A percentile compares a stretch with the other conserved stretches of the same genome.
Conservation (phyloP, 768 basidiomycete genomes). For the Lanmaoa pseudosensibilis region DNA sequence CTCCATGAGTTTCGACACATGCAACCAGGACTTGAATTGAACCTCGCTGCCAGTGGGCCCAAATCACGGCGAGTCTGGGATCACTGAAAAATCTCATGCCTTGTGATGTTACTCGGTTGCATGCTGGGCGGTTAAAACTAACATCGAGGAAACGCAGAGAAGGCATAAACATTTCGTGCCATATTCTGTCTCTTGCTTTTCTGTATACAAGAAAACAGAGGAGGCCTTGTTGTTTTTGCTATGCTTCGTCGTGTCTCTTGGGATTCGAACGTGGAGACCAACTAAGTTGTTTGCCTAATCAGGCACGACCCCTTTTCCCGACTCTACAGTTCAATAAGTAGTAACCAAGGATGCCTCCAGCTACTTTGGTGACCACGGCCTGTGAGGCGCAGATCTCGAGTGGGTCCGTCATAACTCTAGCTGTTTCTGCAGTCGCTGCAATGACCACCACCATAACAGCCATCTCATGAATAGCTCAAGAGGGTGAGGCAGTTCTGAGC, state of each 20-base stretch:
- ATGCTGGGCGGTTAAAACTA: not conserved
- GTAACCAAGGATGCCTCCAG: too few species aligned
- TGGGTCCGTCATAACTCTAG: too few species aligned
- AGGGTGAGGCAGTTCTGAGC: too few species aligned
- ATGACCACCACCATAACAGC: too few species aligned
- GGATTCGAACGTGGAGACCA: not conserved
- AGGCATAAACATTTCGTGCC: conserved; percentile 70
- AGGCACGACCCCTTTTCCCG: not conserved
- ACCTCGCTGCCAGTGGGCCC: too few species aligned
- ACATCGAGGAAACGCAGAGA: not conserved
- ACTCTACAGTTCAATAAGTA: too few species aligned
- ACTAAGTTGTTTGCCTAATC: not conserved
- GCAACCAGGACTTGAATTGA: too few species aligned
- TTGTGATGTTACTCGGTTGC: not conserved
- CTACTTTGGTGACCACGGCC: too few species aligned
- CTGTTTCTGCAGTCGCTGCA: too few species aligned
- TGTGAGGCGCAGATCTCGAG: too few species aligned
- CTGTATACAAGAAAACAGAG: conserved; percentile 87
- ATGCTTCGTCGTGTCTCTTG: conserved; percentile 71
- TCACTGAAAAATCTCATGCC: not conserved
- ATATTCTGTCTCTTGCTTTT: conserved; percentile 78
- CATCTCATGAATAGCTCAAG: too few species aligned
- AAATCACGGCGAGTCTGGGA: not conserved
- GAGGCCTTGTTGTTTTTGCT: conserved; percentile 90
- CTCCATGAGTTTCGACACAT: too few species aligned